A percentile compares a stretch with the other conserved stretches of the same genome.
Conservation (phyloP, 441 rosid species). For the Theobroma grandiflorum region DNA sequence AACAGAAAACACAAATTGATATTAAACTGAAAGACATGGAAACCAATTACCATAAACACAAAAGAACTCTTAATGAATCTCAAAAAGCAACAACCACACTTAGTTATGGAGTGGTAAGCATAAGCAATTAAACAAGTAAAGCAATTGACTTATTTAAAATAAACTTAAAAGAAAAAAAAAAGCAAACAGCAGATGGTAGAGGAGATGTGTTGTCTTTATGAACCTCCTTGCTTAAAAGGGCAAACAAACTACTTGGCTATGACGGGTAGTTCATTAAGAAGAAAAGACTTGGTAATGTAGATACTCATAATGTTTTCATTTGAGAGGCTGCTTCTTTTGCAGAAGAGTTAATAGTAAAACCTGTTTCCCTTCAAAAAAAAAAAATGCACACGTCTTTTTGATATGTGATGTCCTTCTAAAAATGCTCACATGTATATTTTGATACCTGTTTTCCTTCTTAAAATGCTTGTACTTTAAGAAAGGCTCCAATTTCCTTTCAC, state of each 20-base stretch:
- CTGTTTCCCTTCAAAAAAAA: not conserved
- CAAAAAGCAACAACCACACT: not conserved
- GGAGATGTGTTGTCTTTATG: too few relatives aligned
- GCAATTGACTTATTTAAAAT: not conserved
- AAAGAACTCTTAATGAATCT: not conserved
- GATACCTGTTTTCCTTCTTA: not conserved
- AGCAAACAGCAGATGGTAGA: too few relatives aligned
- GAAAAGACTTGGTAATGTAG: not conserved
- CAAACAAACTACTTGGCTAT: not conserved
- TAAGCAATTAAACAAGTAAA: not conserved
- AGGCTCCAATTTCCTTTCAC: not conserved
- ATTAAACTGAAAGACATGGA: not conserved
- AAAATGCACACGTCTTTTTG: too few relatives aligned
- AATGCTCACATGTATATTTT: not conserved
- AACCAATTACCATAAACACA: not conserved
- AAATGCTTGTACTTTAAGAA: not conserved
- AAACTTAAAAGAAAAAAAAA: too few relatives aligned
- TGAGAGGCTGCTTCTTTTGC: not conserved
- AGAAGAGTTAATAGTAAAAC: not conserved
- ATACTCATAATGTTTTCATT: too few relatives aligned
- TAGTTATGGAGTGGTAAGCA: not conserved
- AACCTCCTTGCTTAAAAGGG: too few relatives aligned
- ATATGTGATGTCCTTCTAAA: not conserved
- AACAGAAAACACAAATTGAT: not conserved
- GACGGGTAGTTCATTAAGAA: not conserved